Conservation (phyloP, 2,329 filamentous ascomycete genomes). For the Cladophialophora carrionii region DNA sequence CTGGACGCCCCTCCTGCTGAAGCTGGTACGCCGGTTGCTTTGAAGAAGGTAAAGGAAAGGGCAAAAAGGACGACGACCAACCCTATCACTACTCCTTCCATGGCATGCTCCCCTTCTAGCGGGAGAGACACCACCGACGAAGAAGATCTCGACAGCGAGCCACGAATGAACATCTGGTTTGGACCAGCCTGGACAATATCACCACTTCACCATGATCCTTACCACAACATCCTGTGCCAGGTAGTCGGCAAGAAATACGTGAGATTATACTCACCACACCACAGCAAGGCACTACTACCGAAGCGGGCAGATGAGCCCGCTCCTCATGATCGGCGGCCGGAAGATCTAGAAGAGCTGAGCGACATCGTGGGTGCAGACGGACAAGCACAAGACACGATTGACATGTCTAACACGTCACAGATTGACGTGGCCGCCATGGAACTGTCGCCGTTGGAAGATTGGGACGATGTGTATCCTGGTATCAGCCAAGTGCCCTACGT, state of each 20-base stretch:
- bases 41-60: constrained; percentile 42
- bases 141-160: constrained; percentile 37
- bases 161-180: constrained; percentile 84
- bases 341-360: constrained; percentile 2
- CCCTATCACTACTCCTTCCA: constrained; percentile 34
- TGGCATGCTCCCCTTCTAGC: background rate
- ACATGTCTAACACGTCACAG: constrained; percentile 88
- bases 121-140: constrained; percentile 34
- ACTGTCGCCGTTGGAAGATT: constrained; percentile 52
- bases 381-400: constrained; percentile 67
- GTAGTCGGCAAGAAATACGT: constrained; percentile 90
- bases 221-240: constrained; percentile 89
- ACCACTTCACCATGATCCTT: constrained; percentile 89
- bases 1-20: constrained; percentile 64
- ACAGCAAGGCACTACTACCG: constrained; percentile 63
- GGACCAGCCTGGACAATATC: constrained; percentile 86
- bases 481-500: constrained; percentile 68
- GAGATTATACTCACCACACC: constrained; percentile 75
- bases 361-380: constrained; percentile 25
- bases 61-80: constrained; percentile 17
- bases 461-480: constrained; percentile 54
- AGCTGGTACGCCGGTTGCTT: constrained; percentile 51
- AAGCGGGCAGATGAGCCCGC: constrained; percentile 49
- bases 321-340: constrained; percentile 26
- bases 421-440: constrained; percentile 75